A percentile compares a stretch with the other conserved stretches of the same genome.
Evolutionary conservation across 1,139 yeast genomes (phyloP).

Genomic region (Hansenula lynferdii): DNA sequence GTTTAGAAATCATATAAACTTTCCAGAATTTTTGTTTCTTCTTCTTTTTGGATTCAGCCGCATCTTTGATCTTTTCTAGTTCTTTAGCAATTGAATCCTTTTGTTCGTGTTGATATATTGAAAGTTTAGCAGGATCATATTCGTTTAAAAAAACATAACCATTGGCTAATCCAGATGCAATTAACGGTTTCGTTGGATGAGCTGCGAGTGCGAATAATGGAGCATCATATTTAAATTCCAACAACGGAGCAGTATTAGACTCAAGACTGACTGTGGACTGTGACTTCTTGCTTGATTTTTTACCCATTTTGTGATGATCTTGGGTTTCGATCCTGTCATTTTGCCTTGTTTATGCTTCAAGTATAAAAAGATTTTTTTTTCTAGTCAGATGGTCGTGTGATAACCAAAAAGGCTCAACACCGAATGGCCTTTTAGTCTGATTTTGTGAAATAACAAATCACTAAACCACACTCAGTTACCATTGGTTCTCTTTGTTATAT

Average conservation of each 20-base stretch:
- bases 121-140: slow-evolving; percentile 46
- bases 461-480: slow-evolving; percentile 1
- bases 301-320: slow-evolving; percentile 4
- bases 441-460: not conserved
- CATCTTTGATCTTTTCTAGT: slow-evolving; percentile 21
- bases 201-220: slow-evolving; percentile 77
- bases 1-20: slow-evolving; percentile 29
- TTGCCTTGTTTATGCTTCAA: too few relatives aligned
- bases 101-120: slow-evolving; percentile 26
- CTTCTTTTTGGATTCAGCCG: slow-evolving; percentile 20
- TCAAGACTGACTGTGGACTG: slow-evolving; percentile 10
- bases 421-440: not conserved
- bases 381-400: not conserved
- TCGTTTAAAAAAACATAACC: slow-evolving; percentile 63
- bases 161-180: slow-evolving; percentile 71
- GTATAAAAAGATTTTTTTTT: not conserved
- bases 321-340: not conserved
- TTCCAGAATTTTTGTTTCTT: slow-evolving; percentile 47
- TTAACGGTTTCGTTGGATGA: slow-evolving; percentile 67
- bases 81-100: slow-evolving; percentile 12
- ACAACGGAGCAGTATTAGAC: slow-evolving; percentile 32
- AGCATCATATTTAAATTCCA: slow-evolving; percentile 46
- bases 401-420: not conserved
- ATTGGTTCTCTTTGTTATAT: slow-evolving; percentile 40
- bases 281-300: slow-evolving; percentile 9